Percentiles rank a stretch among this genome's conserved stretches.
These are phyloP conservation scores for Gynandropsis gynandra DNA, from an alignment of 345 rosid genomes.

Conservation along the genomic window DNA sequence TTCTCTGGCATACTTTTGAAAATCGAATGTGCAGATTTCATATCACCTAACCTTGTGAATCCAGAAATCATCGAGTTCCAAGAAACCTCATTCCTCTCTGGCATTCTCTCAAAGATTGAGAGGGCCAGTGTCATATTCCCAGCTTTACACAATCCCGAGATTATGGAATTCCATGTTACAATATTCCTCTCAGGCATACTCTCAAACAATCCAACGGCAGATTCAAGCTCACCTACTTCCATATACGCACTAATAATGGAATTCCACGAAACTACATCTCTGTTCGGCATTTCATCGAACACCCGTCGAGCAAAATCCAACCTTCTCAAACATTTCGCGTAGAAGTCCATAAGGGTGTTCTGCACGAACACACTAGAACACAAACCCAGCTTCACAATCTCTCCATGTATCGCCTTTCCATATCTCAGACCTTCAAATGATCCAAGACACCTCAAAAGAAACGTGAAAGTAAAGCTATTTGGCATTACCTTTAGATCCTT, in stretches of 20 bases:
- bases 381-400: constrained; percentile 27
- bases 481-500: constrained; percentile 24
- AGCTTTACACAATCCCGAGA: constrained; percentile 23
- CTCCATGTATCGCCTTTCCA: constrained; percentile 22
- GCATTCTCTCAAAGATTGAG: constrained; percentile 24
- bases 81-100: constrained; percentile 21
- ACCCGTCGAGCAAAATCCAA: constrained; percentile 15
- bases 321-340: constrained; percentile 17
- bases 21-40: constrained; percentile 21
- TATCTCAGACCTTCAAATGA: constrained; percentile 23
- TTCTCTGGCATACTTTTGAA: constrained; percentile 24
- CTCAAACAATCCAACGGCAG: constrained; percentile 25
- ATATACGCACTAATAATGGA: constrained; percentile 25
- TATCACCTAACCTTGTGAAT: constrained; percentile 17
- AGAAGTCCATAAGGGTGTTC: constrained; percentile 27
- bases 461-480: constrained; percentile 26
- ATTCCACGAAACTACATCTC: constrained; percentile 30
- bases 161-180: constrained; percentile 24
- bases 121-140: constrained; percentile 27
- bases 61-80: constrained; percentile 25
- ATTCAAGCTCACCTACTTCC: constrained; percentile 15
- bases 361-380: constrained; percentile 20
- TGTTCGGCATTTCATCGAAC: constrained; percentile 29
- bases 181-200: constrained; percentile 23
- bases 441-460: constrained; percentile 26